Evolutionary conservation across 2,329 filamentous ascomycete species (phyloP).

Genomic region (Dryadomyces sulphureus): DNA sequence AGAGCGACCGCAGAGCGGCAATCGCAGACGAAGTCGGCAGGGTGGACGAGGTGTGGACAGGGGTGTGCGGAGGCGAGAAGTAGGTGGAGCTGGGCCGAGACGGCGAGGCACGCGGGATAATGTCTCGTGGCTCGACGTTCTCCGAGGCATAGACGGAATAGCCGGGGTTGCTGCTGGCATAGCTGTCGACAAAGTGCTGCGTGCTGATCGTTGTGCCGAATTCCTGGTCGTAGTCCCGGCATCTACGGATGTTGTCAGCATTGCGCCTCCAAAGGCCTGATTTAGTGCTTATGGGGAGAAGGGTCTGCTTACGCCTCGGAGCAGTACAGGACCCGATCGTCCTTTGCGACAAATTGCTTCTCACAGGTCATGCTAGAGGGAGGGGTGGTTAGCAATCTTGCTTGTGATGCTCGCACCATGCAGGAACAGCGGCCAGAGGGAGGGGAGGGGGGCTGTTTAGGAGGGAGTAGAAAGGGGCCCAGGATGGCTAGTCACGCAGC

Average conservation of each 20-base stretch:
- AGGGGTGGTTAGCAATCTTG: constrained; percentile 5
- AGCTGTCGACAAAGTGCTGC: constrained; percentile 8
- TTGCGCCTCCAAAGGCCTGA: neutral
- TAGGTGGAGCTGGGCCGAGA: constrained; percentile 42
- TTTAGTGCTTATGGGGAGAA: neutral
- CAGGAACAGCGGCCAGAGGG: constrained; percentile 3
- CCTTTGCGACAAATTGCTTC: constrained; percentile 46
- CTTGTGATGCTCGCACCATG: too few relatives aligned
- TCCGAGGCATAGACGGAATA: constrained; percentile 30
- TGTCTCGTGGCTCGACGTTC: constrained; percentile 41
- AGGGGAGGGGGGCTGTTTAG: neutral
- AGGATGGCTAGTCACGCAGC: neutral
- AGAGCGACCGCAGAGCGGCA: constrained; percentile 39
- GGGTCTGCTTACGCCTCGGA: constrained; percentile 39
- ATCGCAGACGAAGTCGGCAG: constrained; percentile 32
- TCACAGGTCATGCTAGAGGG: constrained; percentile 48
- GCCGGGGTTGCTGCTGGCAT: constrained; percentile 5
- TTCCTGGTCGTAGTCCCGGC: constrained; percentile 37
- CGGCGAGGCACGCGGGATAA: constrained; percentile 48
- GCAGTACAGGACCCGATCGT: constrained; percentile 45
- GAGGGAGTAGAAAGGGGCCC: neutral
- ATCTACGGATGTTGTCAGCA: constrained; percentile 20
- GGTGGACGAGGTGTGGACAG: constrained; percentile 24
- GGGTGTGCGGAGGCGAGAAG: constrained; percentile 38
- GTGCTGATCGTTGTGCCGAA: constrained; percentile 12